Conservation (phyloP, 345 rosid genomes). For the Brassica rapa region DNA sequence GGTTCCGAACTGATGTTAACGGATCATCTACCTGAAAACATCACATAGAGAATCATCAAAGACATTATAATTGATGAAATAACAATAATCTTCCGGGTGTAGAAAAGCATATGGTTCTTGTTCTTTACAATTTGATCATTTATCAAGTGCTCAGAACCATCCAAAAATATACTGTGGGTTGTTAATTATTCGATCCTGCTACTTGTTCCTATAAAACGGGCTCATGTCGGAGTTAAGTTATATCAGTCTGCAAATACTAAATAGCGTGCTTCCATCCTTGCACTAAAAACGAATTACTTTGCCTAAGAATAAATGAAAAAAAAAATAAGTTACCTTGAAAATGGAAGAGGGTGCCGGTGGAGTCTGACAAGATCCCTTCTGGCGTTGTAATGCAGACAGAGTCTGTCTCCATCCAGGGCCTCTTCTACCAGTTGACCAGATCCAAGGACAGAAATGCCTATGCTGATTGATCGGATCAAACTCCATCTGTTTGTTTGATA, state of each 20-base stretch:
- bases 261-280: not conserved
- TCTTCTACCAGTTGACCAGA: slow-evolving; percentile 54
- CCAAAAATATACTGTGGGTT: not conserved
- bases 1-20: slow-evolving; percentile 64
- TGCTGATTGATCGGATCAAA: slow-evolving; percentile 94
- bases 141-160: slow-evolving; percentile 1
- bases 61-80: slow-evolving; percentile 1
- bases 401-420: slow-evolving; percentile 88
- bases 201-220: not conserved
- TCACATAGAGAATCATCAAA: not conserved
- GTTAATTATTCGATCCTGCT: not conserved
- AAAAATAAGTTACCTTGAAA: slow-evolving; percentile 55
- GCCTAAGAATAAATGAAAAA: not conserved
- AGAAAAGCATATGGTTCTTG: not conserved
- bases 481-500: slow-evolving; percentile 55
- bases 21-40: slow-evolving; percentile 74
- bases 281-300: not conserved
- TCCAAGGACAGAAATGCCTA: slow-evolving; percentile 96
- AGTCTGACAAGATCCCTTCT: slow-evolving; percentile 44
- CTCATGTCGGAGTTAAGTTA: not conserved
- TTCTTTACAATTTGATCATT: not conserved
- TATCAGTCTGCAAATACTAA: not conserved
- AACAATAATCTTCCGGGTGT: not conserved
- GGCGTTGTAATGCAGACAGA: slow-evolving; percentile 63
- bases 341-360: slow-evolving; percentile 50